Percentiles rank a stretch among this genome's conserved stretches.
Conservation (phyloP, 805 yeast genomes). For the Yamadazyma sp. region DNA sequence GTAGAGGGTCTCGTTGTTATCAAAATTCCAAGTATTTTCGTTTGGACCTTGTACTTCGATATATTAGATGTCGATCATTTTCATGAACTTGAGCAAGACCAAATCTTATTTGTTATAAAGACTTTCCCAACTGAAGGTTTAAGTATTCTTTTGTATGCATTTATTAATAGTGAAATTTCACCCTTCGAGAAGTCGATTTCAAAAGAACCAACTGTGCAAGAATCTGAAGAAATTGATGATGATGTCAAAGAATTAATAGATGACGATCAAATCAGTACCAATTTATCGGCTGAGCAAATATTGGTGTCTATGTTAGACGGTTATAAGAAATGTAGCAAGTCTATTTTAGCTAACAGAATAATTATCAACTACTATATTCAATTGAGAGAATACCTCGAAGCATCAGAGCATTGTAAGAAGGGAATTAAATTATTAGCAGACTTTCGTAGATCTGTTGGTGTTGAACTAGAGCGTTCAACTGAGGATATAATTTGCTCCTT, state of each 20-base stretch:
- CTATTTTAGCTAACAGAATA: conserved; percentile 65
- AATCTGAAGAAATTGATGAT: conserved; percentile 9
- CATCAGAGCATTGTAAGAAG: conserved; percentile 54
- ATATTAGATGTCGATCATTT: conserved; percentile 61
- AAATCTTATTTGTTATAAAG: conserved; percentile 50
- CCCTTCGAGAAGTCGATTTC: conserved; percentile 45
- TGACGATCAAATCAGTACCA: conserved; percentile 5
- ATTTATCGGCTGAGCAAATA: conserved; percentile 47
- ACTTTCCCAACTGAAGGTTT: conserved; percentile 61
- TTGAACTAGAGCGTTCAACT: conserved; percentile 48
- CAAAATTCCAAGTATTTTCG: conserved; percentile 54
- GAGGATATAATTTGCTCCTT: conserved; percentile 60
- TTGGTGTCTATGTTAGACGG: conserved; percentile 51
- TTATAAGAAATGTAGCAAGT: conserved; percentile 32
- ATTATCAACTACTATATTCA: conserved; percentile 58
- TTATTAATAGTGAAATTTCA: conserved; percentile 64
- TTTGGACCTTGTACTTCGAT: conserved; percentile 75
- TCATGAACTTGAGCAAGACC: conserved; percentile 41
- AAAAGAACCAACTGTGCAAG: conserved; percentile 10
- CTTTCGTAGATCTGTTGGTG: conserved; percentile 44
- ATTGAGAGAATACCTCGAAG: conserved; percentile 59
- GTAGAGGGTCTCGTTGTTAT: conserved; percentile 73
- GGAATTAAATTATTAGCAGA: conserved; percentile 58
- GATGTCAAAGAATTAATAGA: conserved; percentile 9
- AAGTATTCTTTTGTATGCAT: conserved; percentile 61